Base-by-base conservation (phyloP, 352 stramenopile genomes). In the Phytopythium mirpurense region DNA sequence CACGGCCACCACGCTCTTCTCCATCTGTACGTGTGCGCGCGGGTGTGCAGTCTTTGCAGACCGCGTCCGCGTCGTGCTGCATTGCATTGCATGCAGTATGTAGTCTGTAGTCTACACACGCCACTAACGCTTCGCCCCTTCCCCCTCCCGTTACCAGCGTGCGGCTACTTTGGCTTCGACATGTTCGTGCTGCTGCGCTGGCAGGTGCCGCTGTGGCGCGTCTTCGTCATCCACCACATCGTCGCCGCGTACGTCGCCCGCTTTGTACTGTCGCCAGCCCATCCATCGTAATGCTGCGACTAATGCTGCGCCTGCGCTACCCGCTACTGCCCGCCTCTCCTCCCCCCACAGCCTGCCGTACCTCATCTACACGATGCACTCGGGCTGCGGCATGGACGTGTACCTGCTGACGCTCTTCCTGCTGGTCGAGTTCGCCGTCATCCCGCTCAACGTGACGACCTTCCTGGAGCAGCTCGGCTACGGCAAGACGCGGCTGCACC, bases 141-240 rank as follows among this genome's bases (percentile, higher is more conserved):
- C 46, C 46, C 5, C 18, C 8, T 29, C 5, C 46, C 19, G 65
- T n/a, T n/a, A n/a, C 26, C 67, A 93, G 83, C 81, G 2, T 86
- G 71, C 47, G 83, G 81, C 18, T 93, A 93, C 65, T 93, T 93
- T 48, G 36, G 86, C n/a, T 89, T 87, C 42, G 83, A 93, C 47
- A 56, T 90, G 16, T 83, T 85, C 60, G 74, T 91, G 57, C 63
- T 90, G 37, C 42, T 88, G 51, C 63, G 70, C 16, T 93, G 68
- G 67, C 67, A 83, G 68, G 73, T 93, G 56, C 78, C 81, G 8
- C 59, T 90, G 19, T 91, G 77, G 78, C 59, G 73, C 38, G 81
- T 93, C 40, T 93, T 93, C 53, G 66, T 88, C 31, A 68, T 83
- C 51, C 83, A 93, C 60, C 83, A 93, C 67, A 51, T 91, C 27